Conservation (phyloP, 2,329 filamentous ascomycete genomes). For the Colletotrichum lindemuthianum region DNA sequence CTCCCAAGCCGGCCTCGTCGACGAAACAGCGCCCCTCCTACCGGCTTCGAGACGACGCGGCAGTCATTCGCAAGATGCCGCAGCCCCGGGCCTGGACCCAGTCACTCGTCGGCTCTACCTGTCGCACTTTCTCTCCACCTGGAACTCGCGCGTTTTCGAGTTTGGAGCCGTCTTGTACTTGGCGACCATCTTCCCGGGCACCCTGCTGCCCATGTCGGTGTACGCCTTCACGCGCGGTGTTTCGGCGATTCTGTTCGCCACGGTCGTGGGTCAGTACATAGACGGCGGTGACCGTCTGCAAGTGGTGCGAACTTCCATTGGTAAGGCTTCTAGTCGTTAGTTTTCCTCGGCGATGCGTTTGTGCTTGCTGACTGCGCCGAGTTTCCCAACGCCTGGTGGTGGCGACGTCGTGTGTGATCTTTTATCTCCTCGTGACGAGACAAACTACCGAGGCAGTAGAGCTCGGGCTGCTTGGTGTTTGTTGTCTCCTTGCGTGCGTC, state of each 20-base stretch:
- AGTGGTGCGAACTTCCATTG: conserved; percentile 49
- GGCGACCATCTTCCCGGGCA: conserved; percentile 54
- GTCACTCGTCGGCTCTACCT: conserved; percentile 46
- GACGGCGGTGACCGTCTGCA: conserved; percentile 54
- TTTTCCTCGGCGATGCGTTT: not conserved
- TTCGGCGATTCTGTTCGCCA: conserved; percentile 37
- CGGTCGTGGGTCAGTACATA: conserved; percentile 60
- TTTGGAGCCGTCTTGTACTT: conserved; percentile 58
- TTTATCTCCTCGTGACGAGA: conserved; percentile 16
- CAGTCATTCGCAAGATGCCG: too few relatives aligned
- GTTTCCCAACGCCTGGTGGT: conserved; percentile 38
- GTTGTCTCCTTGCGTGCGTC: conserved; percentile 53
- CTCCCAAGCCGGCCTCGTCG: too few relatives aligned
- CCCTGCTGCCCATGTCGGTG: conserved; percentile 64
- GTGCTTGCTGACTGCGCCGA: conserved; percentile 13
- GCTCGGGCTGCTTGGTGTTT: not conserved
- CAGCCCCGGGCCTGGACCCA: not conserved
- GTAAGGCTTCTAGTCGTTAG: not conserved
- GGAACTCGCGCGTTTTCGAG: conserved; percentile 60
- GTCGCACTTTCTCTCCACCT: conserved; percentile 58
- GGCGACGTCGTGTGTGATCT: conserved; percentile 22
- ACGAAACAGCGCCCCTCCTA: not conserved
- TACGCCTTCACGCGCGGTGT: conserved; percentile 53
- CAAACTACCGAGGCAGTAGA: conserved; percentile 1
- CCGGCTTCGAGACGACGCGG: not conserved